A percentile compares a stretch with the other conserved stretches of the same genome.
Evolutionary conservation across 73 alveolate genomes (phyloP).

Genomic region (Paramecium pentaurelia): DNA sequence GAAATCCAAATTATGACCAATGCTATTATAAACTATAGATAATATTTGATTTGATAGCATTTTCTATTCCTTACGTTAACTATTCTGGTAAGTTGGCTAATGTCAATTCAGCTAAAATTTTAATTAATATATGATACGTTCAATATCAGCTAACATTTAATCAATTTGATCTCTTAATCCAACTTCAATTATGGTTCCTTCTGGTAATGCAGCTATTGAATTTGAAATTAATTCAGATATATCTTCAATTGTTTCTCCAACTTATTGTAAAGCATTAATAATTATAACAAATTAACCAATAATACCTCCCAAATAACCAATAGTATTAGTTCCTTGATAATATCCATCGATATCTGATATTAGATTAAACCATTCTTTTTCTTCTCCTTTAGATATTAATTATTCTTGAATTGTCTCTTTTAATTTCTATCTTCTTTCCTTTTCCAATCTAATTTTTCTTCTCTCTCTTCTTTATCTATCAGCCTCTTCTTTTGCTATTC

Average conservation of each 20-base stretch:
- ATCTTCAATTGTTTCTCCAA: neutral
- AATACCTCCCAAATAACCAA: constrained; percentile 29
- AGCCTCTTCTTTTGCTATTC: constrained; percentile 16
- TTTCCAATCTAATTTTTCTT: constrained; percentile 40
- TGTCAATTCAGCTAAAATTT: neutral
- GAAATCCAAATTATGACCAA: neutral
- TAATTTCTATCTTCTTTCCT: constrained; percentile 37
- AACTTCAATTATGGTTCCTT: neutral
- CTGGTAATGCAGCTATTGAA: neutral
- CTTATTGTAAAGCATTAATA: neutral
- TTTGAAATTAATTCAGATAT: neutral
- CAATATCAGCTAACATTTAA: neutral
- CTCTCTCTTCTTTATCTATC: constrained; percentile 41
- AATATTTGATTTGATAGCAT: neutral
- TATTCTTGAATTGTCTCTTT: neutral
- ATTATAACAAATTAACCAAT: constrained; percentile 4
- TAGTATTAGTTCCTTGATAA: neutral
- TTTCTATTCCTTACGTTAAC: neutral
- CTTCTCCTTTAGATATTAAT: constrained; percentile 22
- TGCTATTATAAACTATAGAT: neutral
- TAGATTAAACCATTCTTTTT: neutral
- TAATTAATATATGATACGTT: neutral
- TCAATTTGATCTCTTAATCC: neutral
- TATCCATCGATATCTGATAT: constrained; percentile 36
- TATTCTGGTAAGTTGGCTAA: constrained; percentile 2